Evolutionary conservation across 495 filamentous ascomycete genomes (phyloP), one percentile per base, ranked within the genome.

Genomic region (Coniosporium apollinis): DNA sequence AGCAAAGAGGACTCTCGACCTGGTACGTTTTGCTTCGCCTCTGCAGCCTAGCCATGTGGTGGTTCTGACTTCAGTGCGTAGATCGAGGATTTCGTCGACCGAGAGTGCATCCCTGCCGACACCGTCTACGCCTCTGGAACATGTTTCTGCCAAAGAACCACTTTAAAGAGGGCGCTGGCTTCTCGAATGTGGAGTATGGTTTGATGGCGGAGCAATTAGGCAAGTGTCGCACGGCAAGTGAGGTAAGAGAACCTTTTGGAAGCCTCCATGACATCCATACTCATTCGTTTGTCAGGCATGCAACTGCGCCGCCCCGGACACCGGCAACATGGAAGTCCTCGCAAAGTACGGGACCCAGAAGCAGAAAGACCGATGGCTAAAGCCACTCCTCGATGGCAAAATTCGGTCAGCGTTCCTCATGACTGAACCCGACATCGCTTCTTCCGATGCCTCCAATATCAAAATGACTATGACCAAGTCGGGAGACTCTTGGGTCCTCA

Each of bases 301-400:
- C 44, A 94, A 94, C 54, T 91, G 83, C 50, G 69, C 85, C 19
- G 85, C 85, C 9, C 85, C 85, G 4, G 85, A 94, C 54, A 93
- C 85, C 0, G 85, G 85, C 5, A 94, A 94, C 54, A 93, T 94
- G 85, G 85, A 94, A 50, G 83, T 93, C 21, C 54, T 94, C 35
- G 85, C 86, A 48, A 92, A 89, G 59, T 94, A 94, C 50, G 86
- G 80, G 14, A 86, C 79, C 40, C 80, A 85, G 0, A 73, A 65
- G n/a, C 85, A 93, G 61, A 92, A 94, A 69, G 68, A 67, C 46
- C 52, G 79, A 51, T 94, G 85, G 85, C 65, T 94, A 39, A 66
- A 65, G 42, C 85, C 84, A 1, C 57, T 93, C 51, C 65, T 94
- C 61, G 74, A 86, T 6, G 85, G 85, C 30, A 61, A 81, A 51